Conservation (phyloP, 148 eudicot species). For the Chenopodium formosanum region DNA sequence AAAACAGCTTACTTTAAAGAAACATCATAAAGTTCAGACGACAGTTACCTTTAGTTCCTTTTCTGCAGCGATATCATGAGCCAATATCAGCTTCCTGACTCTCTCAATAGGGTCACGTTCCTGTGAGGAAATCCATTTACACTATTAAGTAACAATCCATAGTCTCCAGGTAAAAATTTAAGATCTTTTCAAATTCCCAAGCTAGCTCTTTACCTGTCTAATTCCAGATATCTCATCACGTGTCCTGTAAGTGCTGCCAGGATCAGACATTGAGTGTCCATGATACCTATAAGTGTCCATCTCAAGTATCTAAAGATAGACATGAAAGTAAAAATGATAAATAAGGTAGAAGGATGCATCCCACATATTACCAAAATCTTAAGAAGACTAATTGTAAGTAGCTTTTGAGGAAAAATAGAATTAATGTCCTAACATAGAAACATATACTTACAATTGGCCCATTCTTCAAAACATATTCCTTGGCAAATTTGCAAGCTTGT, state of each 20-base stretch:
- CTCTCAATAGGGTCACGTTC: slow-evolving; percentile 99
- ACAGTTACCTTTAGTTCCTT: slow-evolving; percentile 79
- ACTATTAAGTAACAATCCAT: slow-evolving; percentile 2
- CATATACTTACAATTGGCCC: slow-evolving; percentile 83
- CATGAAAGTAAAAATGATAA: slow-evolving; percentile 13
- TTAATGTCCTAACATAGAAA: background rate
- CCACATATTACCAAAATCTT: background rate
- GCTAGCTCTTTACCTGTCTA: slow-evolving; percentile 56
- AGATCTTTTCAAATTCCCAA: background rate
- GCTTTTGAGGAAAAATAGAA: background rate
- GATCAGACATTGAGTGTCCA: slow-evolving; percentile 99
- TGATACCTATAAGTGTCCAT: slow-evolving; percentile 99
- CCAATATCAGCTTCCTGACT: slow-evolving; percentile 63
- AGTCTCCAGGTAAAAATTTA: background rate
- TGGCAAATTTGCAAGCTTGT: slow-evolving; percentile 90
- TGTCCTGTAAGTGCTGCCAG: slow-evolving; percentile 97
- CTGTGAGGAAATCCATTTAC: slow-evolving; percentile 35
- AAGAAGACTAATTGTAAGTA: background rate
- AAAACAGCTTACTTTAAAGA: background rate
- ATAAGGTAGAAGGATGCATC: background rate
- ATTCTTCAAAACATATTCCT: slow-evolving; percentile 89
- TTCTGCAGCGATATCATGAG: slow-evolving; percentile 81
- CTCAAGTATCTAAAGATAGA: slow-evolving; percentile 74
- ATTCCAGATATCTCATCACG: slow-evolving; percentile 91
- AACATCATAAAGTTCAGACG: background rate